Evolutionary conservation across 1,284 basidiomycete genomes (phyloP).

Genomic region (Leccinum angustisporum): DNA sequence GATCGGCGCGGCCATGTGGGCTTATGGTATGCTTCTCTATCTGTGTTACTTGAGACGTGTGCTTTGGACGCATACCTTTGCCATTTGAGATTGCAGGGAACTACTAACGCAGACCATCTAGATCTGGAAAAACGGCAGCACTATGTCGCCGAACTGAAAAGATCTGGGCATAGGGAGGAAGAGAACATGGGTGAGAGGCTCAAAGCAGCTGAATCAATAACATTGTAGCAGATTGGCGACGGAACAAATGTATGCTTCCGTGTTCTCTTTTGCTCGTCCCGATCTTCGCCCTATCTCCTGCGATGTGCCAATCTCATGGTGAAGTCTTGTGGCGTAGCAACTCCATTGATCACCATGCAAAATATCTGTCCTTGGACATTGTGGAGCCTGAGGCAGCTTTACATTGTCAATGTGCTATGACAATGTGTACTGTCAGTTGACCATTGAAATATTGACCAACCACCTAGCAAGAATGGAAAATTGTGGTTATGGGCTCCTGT

Average conservation of each 20-base stretch:
- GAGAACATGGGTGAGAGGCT: background rate
- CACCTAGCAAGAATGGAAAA: background rate
- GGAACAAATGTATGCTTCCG: background rate
- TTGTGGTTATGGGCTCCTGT: background rate
- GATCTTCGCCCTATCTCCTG: too few species aligned
- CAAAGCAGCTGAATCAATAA: background rate
- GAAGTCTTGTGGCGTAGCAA: too few species aligned
- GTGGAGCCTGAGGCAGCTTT: background rate
- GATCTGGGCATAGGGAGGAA: background rate
- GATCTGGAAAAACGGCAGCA: slow-evolving; percentile 82
- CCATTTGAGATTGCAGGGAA: slow-evolving; percentile 1
- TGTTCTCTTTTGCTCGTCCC: too few species aligned
- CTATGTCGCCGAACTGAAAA: slow-evolving; percentile 43
- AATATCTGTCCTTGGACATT: background rate
- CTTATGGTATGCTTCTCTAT: slow-evolving; percentile 55
- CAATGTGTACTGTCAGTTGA: too few species aligned
- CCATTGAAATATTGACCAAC: background rate
- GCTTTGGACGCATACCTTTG: too few species aligned
- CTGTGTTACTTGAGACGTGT: background rate
- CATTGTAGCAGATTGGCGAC: background rate
- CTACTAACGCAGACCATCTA: slow-evolving; percentile 25
- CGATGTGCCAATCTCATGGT: too few species aligned
- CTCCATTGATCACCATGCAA: too few species aligned
- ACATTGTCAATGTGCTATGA: too few species aligned
- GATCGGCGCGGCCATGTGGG: slow-evolving; percentile 91